A percentile compares a stretch with the other conserved stretches of the same genome.
Evolutionary conservation across 495 filamentous ascomycete species (phyloP).

Genomic region (Penicillium cataractarum): DNA sequence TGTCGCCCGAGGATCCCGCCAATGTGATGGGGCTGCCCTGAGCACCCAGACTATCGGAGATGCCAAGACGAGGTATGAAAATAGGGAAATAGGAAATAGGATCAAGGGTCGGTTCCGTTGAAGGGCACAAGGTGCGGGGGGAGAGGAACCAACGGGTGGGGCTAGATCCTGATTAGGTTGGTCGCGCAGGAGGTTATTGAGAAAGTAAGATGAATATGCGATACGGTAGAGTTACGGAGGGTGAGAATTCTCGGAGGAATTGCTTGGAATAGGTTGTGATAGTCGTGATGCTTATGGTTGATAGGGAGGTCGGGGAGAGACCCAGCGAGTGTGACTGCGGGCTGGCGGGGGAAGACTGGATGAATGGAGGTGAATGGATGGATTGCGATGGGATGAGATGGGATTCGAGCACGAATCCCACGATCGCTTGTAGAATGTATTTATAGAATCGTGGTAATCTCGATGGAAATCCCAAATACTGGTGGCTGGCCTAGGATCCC

Average conservation of each 20-base stretch:
- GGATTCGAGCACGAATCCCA: conserved; percentile 1
- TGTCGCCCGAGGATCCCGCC: conserved; percentile 6
- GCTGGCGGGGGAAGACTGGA: not conserved
- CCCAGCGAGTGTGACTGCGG: not conserved
- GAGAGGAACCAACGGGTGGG: not conserved
- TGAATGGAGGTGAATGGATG: conserved; percentile 7
- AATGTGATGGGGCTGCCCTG: conserved; percentile 14
- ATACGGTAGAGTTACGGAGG: not conserved
- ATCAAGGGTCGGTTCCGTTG: conserved; percentile 2
- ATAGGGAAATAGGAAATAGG: conserved; percentile 6
- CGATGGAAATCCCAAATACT: conserved; percentile 7
- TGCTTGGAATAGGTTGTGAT: not conserved
- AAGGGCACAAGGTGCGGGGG: conserved; percentile 6
- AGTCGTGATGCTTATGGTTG: not conserved
- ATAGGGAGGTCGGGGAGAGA: not conserved
- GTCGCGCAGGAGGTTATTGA: not conserved
- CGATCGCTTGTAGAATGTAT: conserved; percentile 23
- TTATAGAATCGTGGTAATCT: conserved; percentile 26
- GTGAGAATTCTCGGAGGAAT: not conserved
- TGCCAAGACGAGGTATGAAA: conserved; percentile 11
- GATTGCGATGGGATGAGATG: not conserved
- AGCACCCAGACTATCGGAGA: conserved; percentile 1
- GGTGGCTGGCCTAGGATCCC: conserved; percentile 21
- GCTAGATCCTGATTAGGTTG: not conserved
- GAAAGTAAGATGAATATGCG: not conserved